These are phyloP conservation scores for Podaxis rugospora DNA, from an alignment of 768 basidiomycete species.

Conservation along the genomic window DNA sequence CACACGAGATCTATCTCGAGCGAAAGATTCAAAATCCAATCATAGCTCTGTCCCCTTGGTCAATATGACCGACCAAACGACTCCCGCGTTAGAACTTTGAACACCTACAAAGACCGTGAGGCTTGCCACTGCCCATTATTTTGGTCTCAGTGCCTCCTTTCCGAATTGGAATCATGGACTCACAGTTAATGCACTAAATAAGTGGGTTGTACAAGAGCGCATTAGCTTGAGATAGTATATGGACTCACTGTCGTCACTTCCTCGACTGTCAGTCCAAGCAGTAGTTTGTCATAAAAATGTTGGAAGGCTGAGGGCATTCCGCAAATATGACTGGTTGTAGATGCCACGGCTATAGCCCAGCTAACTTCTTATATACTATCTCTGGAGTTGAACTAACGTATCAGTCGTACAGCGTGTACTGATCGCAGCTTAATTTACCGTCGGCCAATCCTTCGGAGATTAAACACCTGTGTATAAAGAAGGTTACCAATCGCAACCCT, in stretches of 20 bases:
- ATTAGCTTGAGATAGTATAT: background rate
- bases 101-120: background rate
- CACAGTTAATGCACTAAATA: background rate
- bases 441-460: background rate
- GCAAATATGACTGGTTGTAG: background rate
- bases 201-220: background rate
- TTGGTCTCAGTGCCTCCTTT: background rate
- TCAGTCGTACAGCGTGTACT: background rate
- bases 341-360: background rate
- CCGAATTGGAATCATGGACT: background rate
- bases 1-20: background rate
- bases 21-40: background rate
- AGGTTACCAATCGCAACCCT: background rate
- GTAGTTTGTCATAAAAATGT: background rate
- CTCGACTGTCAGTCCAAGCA: background rate
- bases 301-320: background rate
- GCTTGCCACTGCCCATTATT: background rate
- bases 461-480: background rate
- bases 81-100: background rate
- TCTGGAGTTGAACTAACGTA: background rate
- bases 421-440: background rate
- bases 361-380: background rate
- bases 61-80: background rate
- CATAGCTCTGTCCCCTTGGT: background rate
- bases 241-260: background rate